These are phyloP conservation scores for Fusarium sambucinum DNA, from an alignment of 2,329 filamentous ascomycete species.

Conservation along the genomic window DNA sequence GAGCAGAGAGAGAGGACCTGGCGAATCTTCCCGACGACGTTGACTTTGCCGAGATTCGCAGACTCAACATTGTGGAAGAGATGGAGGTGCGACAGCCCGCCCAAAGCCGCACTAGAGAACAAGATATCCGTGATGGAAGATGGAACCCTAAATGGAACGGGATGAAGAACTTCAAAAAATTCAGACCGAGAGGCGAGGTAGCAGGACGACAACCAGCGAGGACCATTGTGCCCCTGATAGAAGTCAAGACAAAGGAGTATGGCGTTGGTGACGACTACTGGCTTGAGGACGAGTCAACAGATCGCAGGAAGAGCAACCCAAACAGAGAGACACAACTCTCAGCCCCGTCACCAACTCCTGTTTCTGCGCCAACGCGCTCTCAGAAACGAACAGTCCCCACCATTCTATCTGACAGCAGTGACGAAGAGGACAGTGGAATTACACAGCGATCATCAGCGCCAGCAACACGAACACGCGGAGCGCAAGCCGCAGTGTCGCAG, in stretches of 20 bases:
- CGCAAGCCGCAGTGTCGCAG: conserved; percentile 42
- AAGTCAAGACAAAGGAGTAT: conserved; percentile 77
- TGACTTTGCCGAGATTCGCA: conserved; percentile 78
- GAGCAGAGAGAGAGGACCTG: conserved; percentile 65
- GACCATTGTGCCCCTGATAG: conserved; percentile 77
- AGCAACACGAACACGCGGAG: conserved; percentile 43
- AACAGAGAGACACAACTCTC: conserved; percentile 40
- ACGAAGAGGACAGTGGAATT: conserved; percentile 46
- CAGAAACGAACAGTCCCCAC: conserved; percentile 43
- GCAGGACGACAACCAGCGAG: conserved; percentile 58
- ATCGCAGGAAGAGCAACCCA: conserved; percentile 49
- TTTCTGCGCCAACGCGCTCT: not conserved
- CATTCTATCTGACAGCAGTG: conserved; percentile 55
- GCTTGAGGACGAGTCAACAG: conserved; percentile 66
- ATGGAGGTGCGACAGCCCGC: conserved; percentile 70
- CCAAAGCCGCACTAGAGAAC: conserved; percentile 56
- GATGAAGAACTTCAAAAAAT: conserved; percentile 95
- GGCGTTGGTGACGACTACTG: conserved; percentile 84
- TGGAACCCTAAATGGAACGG: conserved; percentile 96
- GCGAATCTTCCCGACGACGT: conserved; percentile 71
- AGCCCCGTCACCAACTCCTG: conserved; percentile 21
- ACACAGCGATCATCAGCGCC: conserved; percentile 11
- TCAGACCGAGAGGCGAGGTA: conserved; percentile 70
- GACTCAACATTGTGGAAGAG: conserved; percentile 80
- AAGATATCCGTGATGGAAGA: conserved; percentile 65